A percentile compares a stretch with the other conserved stretches of the same genome.
These are phyloP conservation scores for Bromus sterilis DNA, from an alignment of 176 grass and related monocot species.

Conservation along the genomic window DNA sequence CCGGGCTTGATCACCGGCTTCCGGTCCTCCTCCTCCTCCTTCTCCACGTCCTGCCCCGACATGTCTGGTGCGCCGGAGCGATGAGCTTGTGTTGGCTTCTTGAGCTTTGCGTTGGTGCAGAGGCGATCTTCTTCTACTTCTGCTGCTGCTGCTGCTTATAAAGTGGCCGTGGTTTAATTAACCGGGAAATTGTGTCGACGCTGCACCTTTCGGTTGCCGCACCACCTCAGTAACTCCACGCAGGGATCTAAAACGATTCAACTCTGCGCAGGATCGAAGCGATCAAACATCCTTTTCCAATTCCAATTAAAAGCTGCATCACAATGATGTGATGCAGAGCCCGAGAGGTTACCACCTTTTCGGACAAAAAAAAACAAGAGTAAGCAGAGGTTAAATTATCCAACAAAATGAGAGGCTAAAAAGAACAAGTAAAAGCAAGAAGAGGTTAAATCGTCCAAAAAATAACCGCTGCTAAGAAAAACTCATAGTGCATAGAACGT, in stretches of 20 bases:
- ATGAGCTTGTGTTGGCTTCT: background rate
- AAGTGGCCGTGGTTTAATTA: background rate
- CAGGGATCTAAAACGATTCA: no score
- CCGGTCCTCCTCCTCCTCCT: background rate
- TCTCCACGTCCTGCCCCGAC: background rate
- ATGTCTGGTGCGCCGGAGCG: background rate
- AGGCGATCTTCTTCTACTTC: no score
- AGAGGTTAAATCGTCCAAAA: no score
- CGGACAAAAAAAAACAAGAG: no score
- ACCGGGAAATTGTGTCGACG: background rate
- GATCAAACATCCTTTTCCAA: background rate
- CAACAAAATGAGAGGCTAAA: no score
- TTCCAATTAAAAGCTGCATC: no score
- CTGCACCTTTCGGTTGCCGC: background rate
- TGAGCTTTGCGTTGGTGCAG: background rate
- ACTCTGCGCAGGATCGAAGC: background rate
- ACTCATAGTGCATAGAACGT: no score
- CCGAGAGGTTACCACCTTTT: no score
- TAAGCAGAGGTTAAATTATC: no score
- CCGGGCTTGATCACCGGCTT: constrained; percentile 31
- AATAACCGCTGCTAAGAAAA: no score
- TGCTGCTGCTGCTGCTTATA: background rate
- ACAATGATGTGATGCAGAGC: no score
- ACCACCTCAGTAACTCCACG: background rate
- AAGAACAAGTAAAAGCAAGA: no score